A percentile compares a stretch with the other conserved stretches of the same genome.
Conservation (phyloP, 2,329 filamentous ascomycete species). For the Fusarium sp. region DNA sequence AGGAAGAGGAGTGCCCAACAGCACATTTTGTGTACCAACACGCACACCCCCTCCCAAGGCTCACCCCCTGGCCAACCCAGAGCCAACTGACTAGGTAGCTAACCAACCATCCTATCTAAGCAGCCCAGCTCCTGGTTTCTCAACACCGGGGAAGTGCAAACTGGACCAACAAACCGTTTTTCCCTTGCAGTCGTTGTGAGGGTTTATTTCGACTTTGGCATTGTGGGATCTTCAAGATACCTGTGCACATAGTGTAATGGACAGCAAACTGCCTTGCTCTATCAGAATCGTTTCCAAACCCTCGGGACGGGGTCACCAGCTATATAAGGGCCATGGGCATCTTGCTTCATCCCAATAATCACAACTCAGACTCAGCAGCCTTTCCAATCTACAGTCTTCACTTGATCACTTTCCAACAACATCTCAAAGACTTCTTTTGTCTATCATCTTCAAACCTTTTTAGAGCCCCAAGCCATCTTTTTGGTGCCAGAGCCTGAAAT, state of each 20-base stretch:
- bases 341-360: slow-evolving; percentile 31
- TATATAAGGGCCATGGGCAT: slow-evolving; percentile 47
- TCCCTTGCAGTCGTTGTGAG: slow-evolving; percentile 43
- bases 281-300: slow-evolving; percentile 39
- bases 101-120: slow-evolving; percentile 46
- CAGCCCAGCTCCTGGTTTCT: slow-evolving; percentile 43
- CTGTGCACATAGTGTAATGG: slow-evolving; percentile 47
- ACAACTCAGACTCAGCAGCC: slow-evolving; percentile 38
- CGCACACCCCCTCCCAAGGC: slow-evolving; percentile 44
- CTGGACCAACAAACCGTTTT: slow-evolving; percentile 45
- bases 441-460: slow-evolving; percentile 1
- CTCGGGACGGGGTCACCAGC: slow-evolving; percentile 46
- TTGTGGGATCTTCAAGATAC: slow-evolving; percentile 44
- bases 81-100: slow-evolving; percentile 40
- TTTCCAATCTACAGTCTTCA: slow-evolving; percentile 20
- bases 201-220: slow-evolving; percentile 49
- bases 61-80: slow-evolving; percentile 44
- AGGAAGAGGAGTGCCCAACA: slow-evolving; percentile 44
- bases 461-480: slow-evolving; percentile 10
- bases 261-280: slow-evolving; percentile 47
- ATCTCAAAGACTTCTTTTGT: slow-evolving; percentile 2
- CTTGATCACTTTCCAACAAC: slow-evolving; percentile 7
- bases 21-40: slow-evolving; percentile 42
- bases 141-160: slow-evolving; percentile 39
- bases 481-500: slow-evolving; percentile 8